Evolutionary conservation across 371 early-diverging fungal genomes (phyloP).

Genomic region (Mortierella sp.): DNA sequence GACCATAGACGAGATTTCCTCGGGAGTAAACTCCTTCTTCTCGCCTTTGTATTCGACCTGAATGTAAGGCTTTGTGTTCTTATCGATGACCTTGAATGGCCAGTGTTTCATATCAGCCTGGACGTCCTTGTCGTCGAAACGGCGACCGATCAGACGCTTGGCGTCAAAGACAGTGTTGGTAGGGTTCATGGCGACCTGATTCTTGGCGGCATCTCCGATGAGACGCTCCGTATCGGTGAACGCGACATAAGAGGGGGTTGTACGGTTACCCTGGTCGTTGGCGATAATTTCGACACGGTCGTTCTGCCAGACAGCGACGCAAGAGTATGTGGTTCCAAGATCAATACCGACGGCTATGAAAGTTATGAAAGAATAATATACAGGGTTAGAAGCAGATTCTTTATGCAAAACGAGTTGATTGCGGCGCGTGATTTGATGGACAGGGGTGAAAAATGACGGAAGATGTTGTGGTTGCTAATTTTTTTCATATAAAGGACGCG

Average conservation of each 20-base stretch:
- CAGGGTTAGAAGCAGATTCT: background rate
- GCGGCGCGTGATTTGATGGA: background rate
- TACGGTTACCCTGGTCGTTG: conserved; percentile 97
- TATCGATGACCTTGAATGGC: conserved; percentile 89
- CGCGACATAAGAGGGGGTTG: conserved; percentile 96
- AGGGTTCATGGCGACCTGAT: conserved; percentile 92
- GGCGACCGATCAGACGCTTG: conserved; percentile 98
- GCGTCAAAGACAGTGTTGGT: conserved; percentile 95
- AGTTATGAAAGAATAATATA: background rate
- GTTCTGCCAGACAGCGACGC: conserved; percentile 97
- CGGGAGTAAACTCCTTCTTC: conserved; percentile 93
- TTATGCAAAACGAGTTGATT: background rate
- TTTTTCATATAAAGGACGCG: no score
- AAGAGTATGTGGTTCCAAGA: conserved; percentile 99
- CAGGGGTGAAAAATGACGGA: background rate
- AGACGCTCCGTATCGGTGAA: conserved; percentile 94
- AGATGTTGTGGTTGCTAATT: no score
- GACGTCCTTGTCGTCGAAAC: conserved; percentile 88
- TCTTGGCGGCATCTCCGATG: conserved; percentile 95
- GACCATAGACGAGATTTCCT: conserved; percentile 97
- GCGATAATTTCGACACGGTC: conserved; percentile 97
- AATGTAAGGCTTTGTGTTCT: conserved; percentile 86
- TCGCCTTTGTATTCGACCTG: conserved; percentile 90
- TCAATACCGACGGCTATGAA: conserved; percentile 84
- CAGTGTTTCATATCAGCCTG: conserved; percentile 96